Evolutionary conservation across 805 yeast species (phyloP).

Genomic region (Lipomyces sp.): DNA sequence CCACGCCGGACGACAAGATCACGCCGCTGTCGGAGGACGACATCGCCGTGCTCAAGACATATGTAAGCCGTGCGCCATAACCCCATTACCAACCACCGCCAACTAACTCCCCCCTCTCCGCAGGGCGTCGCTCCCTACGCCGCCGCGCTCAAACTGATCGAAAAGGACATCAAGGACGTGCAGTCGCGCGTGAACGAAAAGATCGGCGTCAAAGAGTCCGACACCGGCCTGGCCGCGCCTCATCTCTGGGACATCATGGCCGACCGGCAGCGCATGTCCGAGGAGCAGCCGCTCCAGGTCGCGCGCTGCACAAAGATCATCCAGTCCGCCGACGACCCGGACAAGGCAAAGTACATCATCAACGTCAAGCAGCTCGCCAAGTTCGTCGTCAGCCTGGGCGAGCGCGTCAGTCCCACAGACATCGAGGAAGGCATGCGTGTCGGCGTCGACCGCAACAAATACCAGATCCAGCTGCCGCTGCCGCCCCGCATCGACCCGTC

Average conservation of each 20-base stretch:
- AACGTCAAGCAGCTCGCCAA: constrained; percentile 97
- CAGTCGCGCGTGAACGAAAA: constrained; percentile 89
- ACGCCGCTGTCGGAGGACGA: constrained; percentile 93
- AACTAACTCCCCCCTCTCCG: neutral
- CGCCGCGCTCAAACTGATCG: constrained; percentile 70
- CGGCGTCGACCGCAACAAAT: constrained; percentile 96
- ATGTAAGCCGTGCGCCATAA: constrained; percentile 41
- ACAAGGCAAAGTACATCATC: constrained; percentile 87
- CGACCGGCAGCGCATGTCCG: constrained; percentile 86
- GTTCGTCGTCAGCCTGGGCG: constrained; percentile 94
- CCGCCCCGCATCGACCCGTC: constrained; percentile 98
- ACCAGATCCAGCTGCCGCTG: constrained; percentile 92
- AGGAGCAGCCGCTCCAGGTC: constrained; percentile 95
- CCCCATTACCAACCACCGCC: neutral
- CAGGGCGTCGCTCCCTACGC: constrained; percentile 95
- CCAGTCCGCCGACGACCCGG: constrained; percentile 55
- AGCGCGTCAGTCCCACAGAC: constrained; percentile 96
- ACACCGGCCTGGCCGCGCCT: constrained; percentile 96
- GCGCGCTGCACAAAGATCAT: constrained; percentile 98
- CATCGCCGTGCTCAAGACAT: constrained; percentile 93
- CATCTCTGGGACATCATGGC: constrained; percentile 97
- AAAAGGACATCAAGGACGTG: constrained; percentile 78
- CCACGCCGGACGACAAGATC: constrained; percentile 64
- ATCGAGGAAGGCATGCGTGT: constrained; percentile 99
- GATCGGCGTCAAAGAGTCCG: constrained; percentile 73